phyloP scores from a whole-genome alignment of 1,284 basidiomycete species.

The Cutaneotrichosporon mucoides region DNA sequence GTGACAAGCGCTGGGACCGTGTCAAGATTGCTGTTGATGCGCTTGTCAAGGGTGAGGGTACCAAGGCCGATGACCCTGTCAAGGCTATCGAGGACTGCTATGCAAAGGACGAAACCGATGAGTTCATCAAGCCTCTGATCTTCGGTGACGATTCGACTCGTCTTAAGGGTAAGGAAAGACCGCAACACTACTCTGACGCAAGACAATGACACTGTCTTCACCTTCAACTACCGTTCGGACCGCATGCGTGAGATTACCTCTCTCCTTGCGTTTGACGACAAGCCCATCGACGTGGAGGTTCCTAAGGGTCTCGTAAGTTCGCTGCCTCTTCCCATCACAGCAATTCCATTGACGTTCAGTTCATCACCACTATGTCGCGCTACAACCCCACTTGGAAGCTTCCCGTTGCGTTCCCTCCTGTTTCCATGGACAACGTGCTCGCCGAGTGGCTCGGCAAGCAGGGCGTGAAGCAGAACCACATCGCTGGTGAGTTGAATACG shows the following conservation, averaged over 20 bases:
- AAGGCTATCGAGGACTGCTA: conserved; percentile 69
- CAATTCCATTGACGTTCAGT: conserved; percentile 46
- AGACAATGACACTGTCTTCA: conserved; percentile 73
- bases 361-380: conserved; percentile 87
- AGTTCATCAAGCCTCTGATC: conserved; percentile 90
- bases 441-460: conserved; percentile 80
- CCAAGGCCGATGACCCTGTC: conserved; percentile 59
- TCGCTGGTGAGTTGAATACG: conserved; percentile 58
- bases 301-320: conserved; percentile 69
- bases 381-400: conserved; percentile 88
- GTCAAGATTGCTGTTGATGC: conserved; percentile 81
- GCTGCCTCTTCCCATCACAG: background rate
- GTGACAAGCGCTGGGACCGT: conserved; percentile 91
- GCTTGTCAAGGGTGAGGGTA: conserved; percentile 69
- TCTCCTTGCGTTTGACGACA: conserved; percentile 70
- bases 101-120: conserved; percentile 76
- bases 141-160: conserved; percentile 72
- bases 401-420: conserved; percentile 79
- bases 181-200: conserved; percentile 17
- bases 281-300: conserved; percentile 73
- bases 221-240: conserved; percentile 93
- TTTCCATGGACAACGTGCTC: conserved; percentile 83
- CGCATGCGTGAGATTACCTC: conserved; percentile 81
- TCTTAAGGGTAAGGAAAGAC: conserved; percentile 60
- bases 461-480: conserved; percentile 74